phyloP scores from a whole-genome alignment of 108 stramenopile genomes.

The Nitzschia palea region DNA sequence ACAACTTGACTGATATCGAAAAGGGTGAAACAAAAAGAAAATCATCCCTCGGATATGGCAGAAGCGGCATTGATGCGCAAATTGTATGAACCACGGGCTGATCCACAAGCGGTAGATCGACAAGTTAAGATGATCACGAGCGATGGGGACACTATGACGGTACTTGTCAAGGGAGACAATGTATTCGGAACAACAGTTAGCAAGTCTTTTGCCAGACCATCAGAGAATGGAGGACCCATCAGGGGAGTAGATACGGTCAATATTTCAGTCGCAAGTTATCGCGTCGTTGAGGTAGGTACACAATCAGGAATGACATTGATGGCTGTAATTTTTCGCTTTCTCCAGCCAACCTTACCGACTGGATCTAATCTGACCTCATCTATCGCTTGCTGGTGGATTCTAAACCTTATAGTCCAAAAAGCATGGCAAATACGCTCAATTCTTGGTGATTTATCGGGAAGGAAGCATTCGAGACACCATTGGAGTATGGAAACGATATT shows the following conservation, averaged over 20 bases:
- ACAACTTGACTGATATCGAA: constrained; percentile 17
- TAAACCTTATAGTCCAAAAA: constrained; percentile 74
- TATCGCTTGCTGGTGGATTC: too few relatives aligned
- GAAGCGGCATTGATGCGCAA: constrained; percentile 62
- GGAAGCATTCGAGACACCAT: constrained; percentile 82
- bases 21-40: not conserved
- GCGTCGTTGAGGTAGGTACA: constrained; percentile 78
- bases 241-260: constrained; percentile 77
- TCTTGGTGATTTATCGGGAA: constrained; percentile 81
- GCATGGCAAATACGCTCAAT: constrained; percentile 84
- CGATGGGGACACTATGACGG: constrained; percentile 55
- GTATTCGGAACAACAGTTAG: constrained; percentile 89
- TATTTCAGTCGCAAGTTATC: constrained; percentile 85
- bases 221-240: constrained; percentile 47
- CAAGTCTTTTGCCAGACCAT: constrained; percentile 68
- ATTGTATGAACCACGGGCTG: constrained; percentile 25
- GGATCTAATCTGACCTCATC: too few relatives aligned
- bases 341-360: not conserved
- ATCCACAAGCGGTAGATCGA: constrained; percentile 6
- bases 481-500: constrained; percentile 90
- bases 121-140: constrained; percentile 37
- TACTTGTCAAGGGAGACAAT: constrained; percentile 75
- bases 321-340: not conserved
- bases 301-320: too few relatives aligned
- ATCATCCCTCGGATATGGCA: constrained; percentile 45